Evolutionary conservation across 305 asterid species (phyloP).

Genomic region (Fraxinus paxiana): DNA sequence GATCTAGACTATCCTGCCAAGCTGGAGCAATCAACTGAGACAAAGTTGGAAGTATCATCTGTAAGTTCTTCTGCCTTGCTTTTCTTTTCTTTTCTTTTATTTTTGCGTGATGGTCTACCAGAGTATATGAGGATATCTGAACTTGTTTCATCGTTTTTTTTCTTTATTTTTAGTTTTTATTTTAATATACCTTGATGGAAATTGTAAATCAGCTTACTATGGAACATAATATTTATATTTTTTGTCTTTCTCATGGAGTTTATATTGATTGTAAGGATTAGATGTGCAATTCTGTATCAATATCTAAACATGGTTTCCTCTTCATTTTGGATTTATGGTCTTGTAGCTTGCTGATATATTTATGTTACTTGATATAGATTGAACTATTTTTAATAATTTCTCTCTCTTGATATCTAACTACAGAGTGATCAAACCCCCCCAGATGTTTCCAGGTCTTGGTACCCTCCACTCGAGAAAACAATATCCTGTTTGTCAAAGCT

Average conservation of each 20-base stretch:
- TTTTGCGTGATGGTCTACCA: not conserved
- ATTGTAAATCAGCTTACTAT: conserved; percentile 13
- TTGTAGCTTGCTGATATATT: conserved; percentile 11
- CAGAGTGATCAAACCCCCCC: conserved; percentile 63
- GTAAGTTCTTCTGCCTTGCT: conserved; percentile 40
- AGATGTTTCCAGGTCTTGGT: conserved; percentile 77
- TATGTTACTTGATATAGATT: not conserved
- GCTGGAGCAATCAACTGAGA: conserved; percentile 71
- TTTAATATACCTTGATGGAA: conserved; percentile 13
- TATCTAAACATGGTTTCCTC: not conserved
- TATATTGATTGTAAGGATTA: not conserved
- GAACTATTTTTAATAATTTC: conserved; percentile 14
- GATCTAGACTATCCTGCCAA: conserved; percentile 85
- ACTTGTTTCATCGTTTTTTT: not conserved
- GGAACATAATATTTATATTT: conserved; percentile 13
- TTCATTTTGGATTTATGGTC: not conserved
- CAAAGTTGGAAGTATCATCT: conserved; percentile 52
- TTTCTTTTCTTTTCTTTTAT: not conserved
- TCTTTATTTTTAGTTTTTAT: not conserved
- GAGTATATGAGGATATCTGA: conserved; percentile 7
- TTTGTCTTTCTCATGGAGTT: conserved; percentile 8
- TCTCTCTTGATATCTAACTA: conserved; percentile 28
- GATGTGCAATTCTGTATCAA: not conserved
- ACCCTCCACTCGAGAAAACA: conserved; percentile 97
- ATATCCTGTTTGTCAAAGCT: conserved; percentile 87